Evolutionary conservation across 2,329 filamentous ascomycete species (phyloP).

Genomic region (Lomentospora prolificans): DNA sequence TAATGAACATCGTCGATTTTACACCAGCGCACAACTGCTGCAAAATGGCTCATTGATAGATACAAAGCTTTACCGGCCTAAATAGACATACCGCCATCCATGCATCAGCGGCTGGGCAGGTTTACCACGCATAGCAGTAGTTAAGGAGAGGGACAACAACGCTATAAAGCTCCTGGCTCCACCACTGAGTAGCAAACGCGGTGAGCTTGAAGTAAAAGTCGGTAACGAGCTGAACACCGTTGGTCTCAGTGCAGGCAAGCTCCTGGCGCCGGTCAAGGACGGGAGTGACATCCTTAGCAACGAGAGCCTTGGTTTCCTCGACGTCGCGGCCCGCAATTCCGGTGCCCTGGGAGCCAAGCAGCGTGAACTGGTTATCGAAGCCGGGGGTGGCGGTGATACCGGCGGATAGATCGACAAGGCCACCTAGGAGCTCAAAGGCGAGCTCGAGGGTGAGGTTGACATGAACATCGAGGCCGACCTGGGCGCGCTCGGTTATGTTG

Average conservation of each 20-base stretch:
- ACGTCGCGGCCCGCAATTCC: conserved; percentile 8
- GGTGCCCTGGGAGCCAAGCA: conserved; percentile 17
- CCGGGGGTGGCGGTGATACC: conserved; percentile 26
- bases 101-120: no score
- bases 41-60: no score
- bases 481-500: conserved; percentile 22
- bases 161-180: conserved; percentile 16
- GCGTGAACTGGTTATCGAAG: conserved; percentile 25
- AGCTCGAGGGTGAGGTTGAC: conserved; percentile 28
- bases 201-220: conserved; percentile 19
- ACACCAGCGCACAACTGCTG: no score
- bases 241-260: conserved; percentile 15
- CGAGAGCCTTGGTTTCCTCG: not conserved
- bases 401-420: conserved; percentile 25
- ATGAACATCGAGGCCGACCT: conserved; percentile 22
- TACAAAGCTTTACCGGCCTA: no score
- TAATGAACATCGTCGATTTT: no score
- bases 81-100: no score
- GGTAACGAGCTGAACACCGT: conserved; percentile 15
- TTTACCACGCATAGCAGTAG: conserved; percentile 6
- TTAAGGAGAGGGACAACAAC: conserved; percentile 11
- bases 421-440: conserved; percentile 24
- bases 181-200: conserved; percentile 18
- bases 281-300: not conserved
- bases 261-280: conserved; percentile 13